A percentile compares a stretch with the other conserved stretches of the same genome.
Evolutionary conservation across 306 rosid genomes (phyloP).

Genomic region (Quillaja saponaria): DNA sequence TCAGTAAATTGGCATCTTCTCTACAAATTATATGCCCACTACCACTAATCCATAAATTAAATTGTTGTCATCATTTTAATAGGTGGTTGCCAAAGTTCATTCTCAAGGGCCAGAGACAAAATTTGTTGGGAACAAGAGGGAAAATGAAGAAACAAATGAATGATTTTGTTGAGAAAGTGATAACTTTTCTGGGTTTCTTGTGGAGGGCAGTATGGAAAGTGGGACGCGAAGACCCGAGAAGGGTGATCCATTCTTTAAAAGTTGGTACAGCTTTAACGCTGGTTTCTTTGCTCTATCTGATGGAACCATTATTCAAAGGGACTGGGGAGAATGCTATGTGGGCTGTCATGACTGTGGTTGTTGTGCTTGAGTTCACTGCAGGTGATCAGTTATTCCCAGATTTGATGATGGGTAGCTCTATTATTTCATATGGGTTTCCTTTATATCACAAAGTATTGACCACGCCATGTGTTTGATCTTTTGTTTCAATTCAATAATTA

Average conservation of each 20-base stretch:
- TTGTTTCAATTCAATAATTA: conserved; percentile 22
- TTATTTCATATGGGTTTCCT: too few relatives aligned
- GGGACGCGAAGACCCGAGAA: conserved; percentile 74
- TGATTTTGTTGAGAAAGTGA: conserved; percentile 37
- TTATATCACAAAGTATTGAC: too few relatives aligned
- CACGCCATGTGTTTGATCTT: too few relatives aligned
- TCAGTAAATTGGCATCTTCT: conserved; percentile 33
- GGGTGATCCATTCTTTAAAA: conserved; percentile 75
- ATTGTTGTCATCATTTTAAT: too few relatives aligned
- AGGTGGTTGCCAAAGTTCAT: not conserved
- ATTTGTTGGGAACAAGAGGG: conserved; percentile 19
- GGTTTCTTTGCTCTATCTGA: conserved; percentile 69
- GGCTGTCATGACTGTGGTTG: conserved; percentile 98
- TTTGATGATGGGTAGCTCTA: too few relatives aligned
- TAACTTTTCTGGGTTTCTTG: conserved; percentile 37
- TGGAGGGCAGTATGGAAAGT: conserved; percentile 55
- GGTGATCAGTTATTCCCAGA: conserved; percentile 46
- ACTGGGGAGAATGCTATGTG: conserved; percentile 73
- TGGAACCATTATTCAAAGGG: conserved; percentile 68
- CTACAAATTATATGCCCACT: not conserved
- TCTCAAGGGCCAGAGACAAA: conserved; percentile 38
- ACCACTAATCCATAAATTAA: not conserved
- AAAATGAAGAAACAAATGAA: conserved; percentile 30
- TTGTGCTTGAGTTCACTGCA: conserved; percentile 89
- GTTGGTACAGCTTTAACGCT: conserved; percentile 75